These are phyloP conservation scores for Mimosa bimucronata DNA, from an alignment of 306 rosid species.

Conservation along the genomic window DNA sequence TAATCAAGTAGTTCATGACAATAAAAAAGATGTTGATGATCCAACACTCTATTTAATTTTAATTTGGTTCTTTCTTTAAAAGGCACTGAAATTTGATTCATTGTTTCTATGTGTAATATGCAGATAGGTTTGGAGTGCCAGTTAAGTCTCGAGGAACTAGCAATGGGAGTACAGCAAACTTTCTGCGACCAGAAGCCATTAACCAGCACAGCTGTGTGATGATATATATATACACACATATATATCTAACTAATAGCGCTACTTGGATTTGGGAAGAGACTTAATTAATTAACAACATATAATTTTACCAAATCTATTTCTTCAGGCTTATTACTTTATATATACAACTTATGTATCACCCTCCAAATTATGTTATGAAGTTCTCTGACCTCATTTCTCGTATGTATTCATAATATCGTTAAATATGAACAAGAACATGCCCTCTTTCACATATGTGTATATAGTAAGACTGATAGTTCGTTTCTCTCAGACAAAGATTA, in stretches of 20 bases:
- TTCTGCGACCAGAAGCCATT: slow-evolving; percentile 54
- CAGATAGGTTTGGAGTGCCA: slow-evolving; percentile 94
- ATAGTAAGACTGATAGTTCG: background rate
- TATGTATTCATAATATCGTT: too few species aligned
- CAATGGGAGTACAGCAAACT: slow-evolving; percentile 79
- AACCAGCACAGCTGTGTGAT: background rate
- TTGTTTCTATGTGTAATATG: slow-evolving; percentile 1
- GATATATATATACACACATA: background rate
- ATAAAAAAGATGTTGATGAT: background rate
- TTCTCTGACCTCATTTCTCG: background rate
- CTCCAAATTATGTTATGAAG: background rate
- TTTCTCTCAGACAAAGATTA: background rate
- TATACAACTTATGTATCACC: background rate
- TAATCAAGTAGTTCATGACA: background rate
- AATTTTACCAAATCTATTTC: background rate
- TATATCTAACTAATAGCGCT: too few species aligned
- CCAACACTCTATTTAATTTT: background rate
- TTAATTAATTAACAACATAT: background rate
- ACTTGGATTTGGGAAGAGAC: slow-evolving; percentile 10
- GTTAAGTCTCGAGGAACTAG: slow-evolving; percentile 87
- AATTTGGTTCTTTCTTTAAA: background rate
- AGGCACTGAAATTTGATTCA: background rate
- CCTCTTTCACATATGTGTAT: background rate
- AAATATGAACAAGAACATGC: background rate
- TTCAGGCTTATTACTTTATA: background rate